Percentiles rank a stretch among this genome's conserved stretches.
Evolutionary conservation across 768 basidiomycete species (phyloP).

Genomic region (Suillus americanus): DNA sequence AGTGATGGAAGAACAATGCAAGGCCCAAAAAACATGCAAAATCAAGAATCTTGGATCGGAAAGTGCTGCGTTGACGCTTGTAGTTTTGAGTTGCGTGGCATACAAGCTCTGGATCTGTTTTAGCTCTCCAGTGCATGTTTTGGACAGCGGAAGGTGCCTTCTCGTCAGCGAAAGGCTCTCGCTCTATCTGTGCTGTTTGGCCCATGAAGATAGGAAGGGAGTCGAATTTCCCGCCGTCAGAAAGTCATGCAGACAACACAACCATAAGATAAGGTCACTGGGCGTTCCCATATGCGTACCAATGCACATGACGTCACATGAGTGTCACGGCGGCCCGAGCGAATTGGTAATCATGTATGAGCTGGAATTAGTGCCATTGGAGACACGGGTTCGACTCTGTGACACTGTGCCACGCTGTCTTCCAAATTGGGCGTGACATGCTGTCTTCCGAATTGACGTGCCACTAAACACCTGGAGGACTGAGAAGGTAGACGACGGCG

Average conservation of each 20-base stretch:
- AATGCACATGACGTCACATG: neutral
- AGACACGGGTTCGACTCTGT: neutral
- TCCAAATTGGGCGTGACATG: neutral
- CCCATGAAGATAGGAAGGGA: conserved; percentile 10
- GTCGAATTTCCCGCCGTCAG: conserved; percentile 10
- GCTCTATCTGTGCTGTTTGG: neutral
- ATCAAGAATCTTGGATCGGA: neutral
- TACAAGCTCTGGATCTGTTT: conserved; percentile 17
- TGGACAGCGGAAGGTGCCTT: neutral
- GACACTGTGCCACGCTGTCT: neutral
- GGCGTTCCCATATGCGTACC: neutral
- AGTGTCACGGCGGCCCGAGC: neutral
- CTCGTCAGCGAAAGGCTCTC: conserved; percentile 5
- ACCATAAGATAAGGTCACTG: conserved; percentile 1
- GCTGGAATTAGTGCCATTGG: neutral
- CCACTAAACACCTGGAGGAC: neutral
- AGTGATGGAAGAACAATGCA: conserved; percentile 5
- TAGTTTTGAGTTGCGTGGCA: neutral
- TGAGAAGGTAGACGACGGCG: neutral
- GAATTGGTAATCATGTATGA: neutral
- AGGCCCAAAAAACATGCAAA: conserved; percentile 13
- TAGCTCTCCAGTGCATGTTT: neutral
- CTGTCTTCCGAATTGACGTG: neutral
- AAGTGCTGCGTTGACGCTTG: neutral
- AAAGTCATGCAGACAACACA: conserved; percentile 5